Base-by-base conservation (phyloP, 176 grass and related monocot species). In the bread wheat (Triticum aestivum) region DNA sequence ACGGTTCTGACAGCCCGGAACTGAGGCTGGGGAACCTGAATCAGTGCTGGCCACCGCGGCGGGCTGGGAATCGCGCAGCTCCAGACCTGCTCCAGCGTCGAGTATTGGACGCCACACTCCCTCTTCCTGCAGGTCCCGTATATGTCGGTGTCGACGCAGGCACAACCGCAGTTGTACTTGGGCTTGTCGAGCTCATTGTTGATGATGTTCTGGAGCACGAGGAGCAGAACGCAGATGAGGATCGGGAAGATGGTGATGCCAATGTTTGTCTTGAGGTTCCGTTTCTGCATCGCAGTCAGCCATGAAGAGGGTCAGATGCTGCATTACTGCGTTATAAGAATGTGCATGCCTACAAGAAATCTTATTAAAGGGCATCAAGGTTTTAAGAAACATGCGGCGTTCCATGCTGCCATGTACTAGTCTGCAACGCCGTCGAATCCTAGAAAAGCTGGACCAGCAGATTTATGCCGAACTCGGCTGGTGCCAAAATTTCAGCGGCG, bases 201-300 rank as follows among this genome's bases (percentile, higher is more conserved):
- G 56, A 98, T 88, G 13, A 94, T 5, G 6, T 76, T 51, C 85
- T 98, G 91, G 39, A 98, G 49, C 42, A 91, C 59, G 8, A 98
- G 14, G 29, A 98, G 83, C 39, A 95, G 51, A 21, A 94, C 64
- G 11, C 96, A 98, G 38, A 98, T 73, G 38, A 98, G 21, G 73
- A 98, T 32, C 0, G 96, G 96, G 85, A 94, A 98, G 8, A 88
- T 34, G 23, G 91, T 85, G 77, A 95, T 92, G 80, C 93, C 74
- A 0, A 90, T 79, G 88, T 98, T 98, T 33, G 93, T 94, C 91
- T 83, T 94, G 47, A 92, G 81, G 76, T 98, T 98, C 75, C 92
- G 74, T 81, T 89, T 94, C 96, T 96, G 93, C 69, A 87, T 32
- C 29, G 5, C 74, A 52, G 29, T 27, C 38, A 62, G 29, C 21